A percentile compares a stretch with the other conserved stretches of the same genome.
Conservation (phyloP, 306 rosid genomes). For the Potentilla sterilis region DNA sequence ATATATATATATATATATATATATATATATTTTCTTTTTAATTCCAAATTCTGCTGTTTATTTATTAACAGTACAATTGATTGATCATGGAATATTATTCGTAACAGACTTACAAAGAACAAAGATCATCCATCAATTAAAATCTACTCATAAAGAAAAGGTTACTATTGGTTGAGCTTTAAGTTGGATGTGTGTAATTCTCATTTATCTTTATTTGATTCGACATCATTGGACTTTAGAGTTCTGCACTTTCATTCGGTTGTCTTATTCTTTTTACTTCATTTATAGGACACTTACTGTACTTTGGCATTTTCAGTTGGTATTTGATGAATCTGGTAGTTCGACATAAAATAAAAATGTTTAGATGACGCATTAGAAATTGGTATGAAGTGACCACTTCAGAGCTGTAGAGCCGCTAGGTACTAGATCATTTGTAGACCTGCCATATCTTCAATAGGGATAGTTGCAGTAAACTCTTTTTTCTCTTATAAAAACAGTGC, state of each 20-base stretch:
- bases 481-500: neutral
- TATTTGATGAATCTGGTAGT: neutral
- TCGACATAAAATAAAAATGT: neutral
- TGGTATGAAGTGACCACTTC: neutral
- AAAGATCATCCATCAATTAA: neutral
- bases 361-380: neutral
- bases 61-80: neutral
- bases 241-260: neutral
- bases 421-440: neutral
- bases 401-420: neutral
- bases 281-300: neutral
- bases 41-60: neutral
- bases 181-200: neutral
- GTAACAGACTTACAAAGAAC: neutral
- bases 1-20: too few species aligned
- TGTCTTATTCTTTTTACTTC: neutral
- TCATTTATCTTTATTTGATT: neutral
- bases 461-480: neutral
- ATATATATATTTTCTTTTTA: neutral
- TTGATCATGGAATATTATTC: neutral
- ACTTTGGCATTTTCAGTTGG: neutral
- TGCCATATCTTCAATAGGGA: neutral
- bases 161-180: neutral
- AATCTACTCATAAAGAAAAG: neutral
- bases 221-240: neutral